phyloP scores from a whole-genome alignment of 139 green algal genomes.

The Chlorella ohadii region DNA sequence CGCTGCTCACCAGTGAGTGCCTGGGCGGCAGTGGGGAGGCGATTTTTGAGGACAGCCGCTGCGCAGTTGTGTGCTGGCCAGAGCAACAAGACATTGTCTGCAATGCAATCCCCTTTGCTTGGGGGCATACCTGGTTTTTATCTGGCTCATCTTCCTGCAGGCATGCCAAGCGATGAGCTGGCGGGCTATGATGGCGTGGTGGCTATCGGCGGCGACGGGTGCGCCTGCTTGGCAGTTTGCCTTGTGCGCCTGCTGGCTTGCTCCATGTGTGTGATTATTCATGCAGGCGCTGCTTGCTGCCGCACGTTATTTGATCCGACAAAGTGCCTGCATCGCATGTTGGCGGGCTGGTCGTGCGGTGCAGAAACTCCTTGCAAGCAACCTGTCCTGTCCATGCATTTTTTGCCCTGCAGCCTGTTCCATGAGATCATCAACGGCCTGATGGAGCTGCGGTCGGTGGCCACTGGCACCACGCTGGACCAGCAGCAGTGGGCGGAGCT shows the following conservation, averaged over 20 bases:
- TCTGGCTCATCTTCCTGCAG: not conserved
- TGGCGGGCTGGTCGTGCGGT: too few species aligned
- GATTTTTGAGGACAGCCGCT: too few species aligned
- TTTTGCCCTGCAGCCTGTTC: slow-evolving; percentile 71
- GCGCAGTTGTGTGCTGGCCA: too few species aligned
- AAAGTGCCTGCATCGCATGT: too few species aligned
- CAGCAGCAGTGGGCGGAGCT: slow-evolving; percentile 10
- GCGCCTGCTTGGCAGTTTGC: not conserved
- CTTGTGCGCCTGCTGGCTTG: too few species aligned
- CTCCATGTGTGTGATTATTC: too few species aligned
- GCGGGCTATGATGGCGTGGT: slow-evolving; percentile 60
- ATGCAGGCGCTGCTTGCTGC: too few species aligned
- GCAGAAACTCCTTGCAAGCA: too few species aligned
- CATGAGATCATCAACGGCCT: slow-evolving; percentile 88
- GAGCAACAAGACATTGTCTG: too few species aligned
- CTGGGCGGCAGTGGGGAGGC: not conserved
- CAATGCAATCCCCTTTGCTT: too few species aligned
- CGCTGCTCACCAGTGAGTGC: slow-evolving; percentile 48
- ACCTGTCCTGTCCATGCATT: not conserved
- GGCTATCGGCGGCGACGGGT: slow-evolving; percentile 79
- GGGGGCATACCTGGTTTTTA: too few species aligned
- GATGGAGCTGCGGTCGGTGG: slow-evolving; percentile 53
- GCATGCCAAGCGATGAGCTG: slow-evolving; percentile 64
- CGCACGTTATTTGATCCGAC: too few species aligned
- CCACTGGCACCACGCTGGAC: slow-evolving; percentile 8